Conservation (phyloP, 2,329 filamentous ascomycete species). For the Akanthomyces dipterigenus region DNA sequence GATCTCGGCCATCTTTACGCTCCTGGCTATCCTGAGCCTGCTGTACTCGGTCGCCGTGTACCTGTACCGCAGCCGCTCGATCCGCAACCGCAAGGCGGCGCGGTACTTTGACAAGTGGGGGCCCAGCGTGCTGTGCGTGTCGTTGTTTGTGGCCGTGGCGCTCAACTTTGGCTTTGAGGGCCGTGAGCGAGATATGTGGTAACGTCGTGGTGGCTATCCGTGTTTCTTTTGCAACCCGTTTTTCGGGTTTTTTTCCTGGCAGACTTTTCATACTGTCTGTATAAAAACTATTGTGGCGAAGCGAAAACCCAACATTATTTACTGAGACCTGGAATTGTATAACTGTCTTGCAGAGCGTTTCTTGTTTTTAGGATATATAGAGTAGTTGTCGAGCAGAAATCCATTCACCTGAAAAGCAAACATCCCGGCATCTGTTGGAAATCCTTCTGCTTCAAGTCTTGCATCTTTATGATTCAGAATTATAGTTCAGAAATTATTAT, state of each 20-base stretch:
- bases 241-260: neutral
- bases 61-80: conserved; percentile 79
- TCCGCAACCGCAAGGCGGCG: conserved; percentile 75
- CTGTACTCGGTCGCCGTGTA: conserved; percentile 80
- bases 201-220: conserved; percentile 5
- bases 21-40: conserved; percentile 71
- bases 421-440: too few relatives aligned
- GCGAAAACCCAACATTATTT: neutral
- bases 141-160: conserved; percentile 65
- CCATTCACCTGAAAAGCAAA: neutral
- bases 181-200: conserved; percentile 52
- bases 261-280: neutral
- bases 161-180: conserved; percentile 77
- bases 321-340: neutral
- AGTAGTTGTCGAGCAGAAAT: neutral
- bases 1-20: conserved; percentile 71
- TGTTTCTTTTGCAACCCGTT: neutral
- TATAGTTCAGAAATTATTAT: neutral
- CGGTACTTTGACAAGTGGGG: conserved; percentile 89
- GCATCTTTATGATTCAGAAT: neutral
- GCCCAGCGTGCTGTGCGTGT: conserved; percentile 66
- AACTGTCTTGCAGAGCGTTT: neutral
- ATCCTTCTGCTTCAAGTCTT: neutral
- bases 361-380: neutral
- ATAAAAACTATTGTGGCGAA: neutral